A percentile compares a stretch with the other conserved stretches of the same genome.
These are phyloP conservation scores for Rhodomyrtus psidioides DNA, from an alignment of 441 rosid species.

Conservation along the genomic window DNA sequence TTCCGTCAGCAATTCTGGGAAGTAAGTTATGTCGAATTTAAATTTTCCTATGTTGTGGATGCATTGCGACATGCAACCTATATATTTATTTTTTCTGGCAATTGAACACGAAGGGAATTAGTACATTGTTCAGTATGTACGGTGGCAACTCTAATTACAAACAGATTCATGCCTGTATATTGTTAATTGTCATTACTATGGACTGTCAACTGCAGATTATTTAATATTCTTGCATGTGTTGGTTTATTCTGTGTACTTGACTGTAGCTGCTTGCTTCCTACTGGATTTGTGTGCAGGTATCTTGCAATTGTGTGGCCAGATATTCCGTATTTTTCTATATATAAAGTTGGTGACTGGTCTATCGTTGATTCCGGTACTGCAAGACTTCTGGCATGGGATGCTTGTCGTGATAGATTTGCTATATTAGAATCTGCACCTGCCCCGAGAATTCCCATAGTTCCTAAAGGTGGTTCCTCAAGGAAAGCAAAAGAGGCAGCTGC, in stretches of 20 bases:
- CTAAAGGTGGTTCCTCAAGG: constrained; percentile 86
- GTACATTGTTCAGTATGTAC: neutral
- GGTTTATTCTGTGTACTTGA: neutral
- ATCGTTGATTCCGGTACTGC: constrained; percentile 98
- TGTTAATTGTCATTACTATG: neutral
- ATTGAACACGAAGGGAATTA: neutral
- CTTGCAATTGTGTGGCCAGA: constrained; percentile 98
- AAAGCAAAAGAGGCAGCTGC: constrained; percentile 98
- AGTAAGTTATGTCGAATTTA: constrained; percentile 47
- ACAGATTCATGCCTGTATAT: neutral
- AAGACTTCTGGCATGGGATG: constrained; percentile 95
- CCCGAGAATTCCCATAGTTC: constrained; percentile 81
- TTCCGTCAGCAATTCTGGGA: constrained; percentile 95
- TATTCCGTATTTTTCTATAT: constrained; percentile 86
- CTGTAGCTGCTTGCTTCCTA: constrained; percentile 5
- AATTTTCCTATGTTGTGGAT: neutral
- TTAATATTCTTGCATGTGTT: neutral
- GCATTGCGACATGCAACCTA: neutral
- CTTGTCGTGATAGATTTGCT: constrained; percentile 90
- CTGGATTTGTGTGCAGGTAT: constrained; percentile 55
- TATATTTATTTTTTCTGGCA: neutral
- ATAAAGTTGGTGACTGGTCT: constrained; percentile 96
- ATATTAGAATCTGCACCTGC: constrained; percentile 77
- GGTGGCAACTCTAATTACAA: neutral
- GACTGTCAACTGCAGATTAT: neutral